Base-by-base conservation (phyloP, 768 basidiomycete species). In the Amanita rubescens region DNA sequence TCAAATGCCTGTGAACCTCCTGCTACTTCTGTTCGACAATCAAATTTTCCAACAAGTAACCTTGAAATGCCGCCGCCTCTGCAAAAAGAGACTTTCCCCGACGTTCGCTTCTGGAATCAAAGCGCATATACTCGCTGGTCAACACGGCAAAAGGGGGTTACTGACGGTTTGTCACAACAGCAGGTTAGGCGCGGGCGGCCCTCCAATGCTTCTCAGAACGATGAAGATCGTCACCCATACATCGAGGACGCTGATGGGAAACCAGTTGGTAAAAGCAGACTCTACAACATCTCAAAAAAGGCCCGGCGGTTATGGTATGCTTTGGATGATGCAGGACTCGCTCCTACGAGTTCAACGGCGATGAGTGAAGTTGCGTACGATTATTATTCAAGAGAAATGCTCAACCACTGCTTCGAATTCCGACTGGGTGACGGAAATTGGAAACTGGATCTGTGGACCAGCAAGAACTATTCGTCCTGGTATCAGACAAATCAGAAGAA, bases 391-490 rank as follows among this genome's bases (percentile, higher is more conserved):
- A 27, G 20, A 20, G 30, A 17, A 27, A 49, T 49, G 47, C 25
- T 17, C 11, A 8, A 37, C 11, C 11, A 33, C 11, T 49, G 9
- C 17, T 7, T 37, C 33, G 47, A 49, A 37, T 33, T 49, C n/a
- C 47, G 27, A 9, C 47, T 49, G n/a, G 24, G 6, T 12, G 17
- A 8, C 5, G 34, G 30, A 10, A 20, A 11, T 12, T 49, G 47
- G 47, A 49, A 49, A 27, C 30, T 49, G 47, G 47, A 49, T 33
- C 34, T 49, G 3, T 49, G 47, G 47, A 46, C 44, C 37, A n/a
- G n/a, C n/a, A n/a, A n/a, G n/a, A n/a, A n/a, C n/a, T n/a, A n/a
- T n/a, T n/a, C n/a, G n/a, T n/a, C 37, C 11, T 39, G 37, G 37
- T 39, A 39, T 39, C 37, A 39, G 15, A 11, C 37, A 10, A 39